Evolutionary conservation across 768 basidiomycete species (phyloP).

Genomic region (Boletus speciosus): DNA sequence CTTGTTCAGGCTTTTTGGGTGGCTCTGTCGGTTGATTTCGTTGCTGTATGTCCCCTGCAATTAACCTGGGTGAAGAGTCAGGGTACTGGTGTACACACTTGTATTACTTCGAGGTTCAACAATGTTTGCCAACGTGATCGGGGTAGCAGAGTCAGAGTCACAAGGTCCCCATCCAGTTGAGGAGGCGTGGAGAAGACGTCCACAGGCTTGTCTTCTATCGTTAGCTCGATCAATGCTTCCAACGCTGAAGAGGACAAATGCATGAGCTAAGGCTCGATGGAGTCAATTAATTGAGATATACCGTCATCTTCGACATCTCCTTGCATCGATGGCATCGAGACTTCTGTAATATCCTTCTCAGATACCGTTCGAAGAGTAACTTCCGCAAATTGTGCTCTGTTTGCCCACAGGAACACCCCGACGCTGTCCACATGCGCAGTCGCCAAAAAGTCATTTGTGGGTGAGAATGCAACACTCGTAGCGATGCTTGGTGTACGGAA

Average conservation of each 20-base stretch:
- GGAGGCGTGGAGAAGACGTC: slow-evolving; percentile 84
- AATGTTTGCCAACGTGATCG: slow-evolving; percentile 94
- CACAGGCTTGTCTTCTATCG: slow-evolving; percentile 53
- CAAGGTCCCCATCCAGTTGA: slow-evolving; percentile 84
- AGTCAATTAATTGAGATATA: slow-evolving; percentile 31
- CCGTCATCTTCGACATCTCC: slow-evolving; percentile 79
- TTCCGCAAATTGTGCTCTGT: slow-evolving; percentile 90
- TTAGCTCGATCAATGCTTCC: slow-evolving; percentile 64
- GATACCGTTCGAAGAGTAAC: slow-evolving; percentile 76
- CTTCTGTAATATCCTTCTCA: slow-evolving; percentile 69
- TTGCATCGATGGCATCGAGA: slow-evolving; percentile 79
- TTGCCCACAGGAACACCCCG: slow-evolving; percentile 97
- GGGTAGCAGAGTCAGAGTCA: slow-evolving; percentile 89
- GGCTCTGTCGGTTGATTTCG: slow-evolving; percentile 96
- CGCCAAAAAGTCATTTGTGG: slow-evolving; percentile 93
- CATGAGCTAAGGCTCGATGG: slow-evolving; percentile 4
- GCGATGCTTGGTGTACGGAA: slow-evolving; percentile 87
- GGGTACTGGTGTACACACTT: slow-evolving; percentile 44
- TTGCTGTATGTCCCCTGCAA: slow-evolving; percentile 46
- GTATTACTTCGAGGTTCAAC: slow-evolving; percentile 93
- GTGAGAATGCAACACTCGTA: slow-evolving; percentile 89
- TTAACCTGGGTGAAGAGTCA: neutral
- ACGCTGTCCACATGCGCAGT: slow-evolving; percentile 93
- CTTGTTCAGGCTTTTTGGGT: slow-evolving; percentile 91
- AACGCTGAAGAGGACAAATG: slow-evolving; percentile 44